Evolutionary conservation across 1,284 basidiomycete genomes (phyloP).

Genomic region (Ustilago cynodontis): DNA sequence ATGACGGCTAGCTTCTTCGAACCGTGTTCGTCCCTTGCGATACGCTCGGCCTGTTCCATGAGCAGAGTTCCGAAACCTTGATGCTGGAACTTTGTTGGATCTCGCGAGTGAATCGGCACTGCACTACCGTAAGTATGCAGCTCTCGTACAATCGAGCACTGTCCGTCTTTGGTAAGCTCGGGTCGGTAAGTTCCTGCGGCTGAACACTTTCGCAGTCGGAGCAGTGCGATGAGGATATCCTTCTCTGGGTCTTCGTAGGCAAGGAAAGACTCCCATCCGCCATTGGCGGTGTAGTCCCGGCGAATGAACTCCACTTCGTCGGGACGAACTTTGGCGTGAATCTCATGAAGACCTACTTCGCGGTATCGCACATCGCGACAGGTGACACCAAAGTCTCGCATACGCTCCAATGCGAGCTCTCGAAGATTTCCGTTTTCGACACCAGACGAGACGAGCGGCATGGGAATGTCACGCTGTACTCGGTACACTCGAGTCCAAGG

Average conservation of each 20-base stretch:
- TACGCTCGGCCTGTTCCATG: constrained; percentile 99
- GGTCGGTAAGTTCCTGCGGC: constrained; percentile 95
- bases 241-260: constrained; percentile 98
- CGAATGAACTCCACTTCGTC: constrained; percentile 96
- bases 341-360: constrained; percentile 98
- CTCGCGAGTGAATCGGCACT: constrained; percentile 94
- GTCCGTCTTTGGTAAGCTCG: constrained; percentile 82
- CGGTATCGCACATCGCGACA: constrained; percentile 97
- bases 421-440: constrained; percentile 99
- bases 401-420: constrained; percentile 93
- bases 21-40: constrained; percentile 97
- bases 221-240: constrained; percentile 93
- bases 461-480: constrained; percentile 73
- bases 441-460: constrained; percentile 79
- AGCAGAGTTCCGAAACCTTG: constrained; percentile 95
- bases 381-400: constrained; percentile 98
- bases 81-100: constrained; percentile 83
- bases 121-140: constrained; percentile 99
- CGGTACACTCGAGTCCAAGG: constrained; percentile 99
- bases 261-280: constrained; percentile 98
- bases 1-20: constrained; percentile 95
- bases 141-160: constrained; percentile 94
- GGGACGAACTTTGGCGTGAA: constrained; percentile 96
- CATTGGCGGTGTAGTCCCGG: constrained; percentile 93
- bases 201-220: constrained; percentile 93